Base-by-base conservation (phyloP, 2,329 filamentous ascomycete genomes). In the Fusarium guadeloupense region DNA sequence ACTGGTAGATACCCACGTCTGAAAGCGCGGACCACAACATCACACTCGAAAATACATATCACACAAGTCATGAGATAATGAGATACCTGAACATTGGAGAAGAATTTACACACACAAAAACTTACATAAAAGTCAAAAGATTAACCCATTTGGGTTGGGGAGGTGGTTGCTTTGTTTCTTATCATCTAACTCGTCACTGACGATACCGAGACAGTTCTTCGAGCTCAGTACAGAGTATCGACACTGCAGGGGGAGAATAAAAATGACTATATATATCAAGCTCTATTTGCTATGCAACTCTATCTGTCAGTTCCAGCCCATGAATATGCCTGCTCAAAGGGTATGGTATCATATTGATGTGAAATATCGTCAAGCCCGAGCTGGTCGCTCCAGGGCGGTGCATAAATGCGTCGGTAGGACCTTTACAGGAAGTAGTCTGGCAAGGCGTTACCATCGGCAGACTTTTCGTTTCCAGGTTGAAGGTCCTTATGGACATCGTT, bases 401-500 rank as follows among this genome's bases (percentile, higher is more conserved):
- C 55, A 23, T 48, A 35, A n/a, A n/a, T n/a, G n/a, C 39, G 46
- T 35, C 13, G 23, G 20, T 20, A 30, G 25, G 9, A n/a, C 25
- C 28, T 54, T 65, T 80, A 91, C 75, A 92, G 80, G 76, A 92
- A 92, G 75, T 89, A 89, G 70, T 89, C 87, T 4, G 86, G 90
- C 70, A 95, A 74, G 73, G 83, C 79, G 48, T 79, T 87, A 3
- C 83, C 83, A 60, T 88, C 86, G 3, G 81, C 82, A n/a, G 78
- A 73, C 77, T 93, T 93, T 54, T 95, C 92, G 69, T 85, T 84
- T 57, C 87, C 85, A 57, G 89, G 85, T 75, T 95, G 92, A 71
- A 90, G 84, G 73, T 97, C 93, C 71, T 96, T 91, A 74, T 96
- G 91, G 67, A 89, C 79, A 74, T 98, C 94, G 71, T 99, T 97